Conservation (phyloP, 345 rosid species). For the Durio zibethinus region DNA sequence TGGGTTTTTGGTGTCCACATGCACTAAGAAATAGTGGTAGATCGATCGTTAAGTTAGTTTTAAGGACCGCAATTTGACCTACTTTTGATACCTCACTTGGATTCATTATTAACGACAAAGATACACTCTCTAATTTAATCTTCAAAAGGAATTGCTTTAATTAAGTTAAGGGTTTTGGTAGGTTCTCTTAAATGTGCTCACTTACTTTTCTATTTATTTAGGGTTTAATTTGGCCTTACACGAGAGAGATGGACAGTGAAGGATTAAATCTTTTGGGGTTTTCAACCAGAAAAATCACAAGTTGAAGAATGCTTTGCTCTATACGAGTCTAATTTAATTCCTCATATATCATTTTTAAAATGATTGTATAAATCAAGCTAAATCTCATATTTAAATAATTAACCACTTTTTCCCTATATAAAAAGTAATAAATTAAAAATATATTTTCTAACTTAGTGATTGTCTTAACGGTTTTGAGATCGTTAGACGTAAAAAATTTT, state of each 20-base stretch:
- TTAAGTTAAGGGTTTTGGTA: no score
- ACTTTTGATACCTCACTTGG: not conserved
- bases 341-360: no score
- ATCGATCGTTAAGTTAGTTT: conserved; percentile 26
- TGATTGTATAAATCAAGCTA: no score
- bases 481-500: no score
- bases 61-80: not conserved
- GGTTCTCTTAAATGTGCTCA: not conserved
- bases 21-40: conserved; percentile 10
- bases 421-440: no score
- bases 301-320: conserved; percentile 4
- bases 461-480: no score
- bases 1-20: conserved; percentile 7
- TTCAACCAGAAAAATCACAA: not conserved
- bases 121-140: not conserved
- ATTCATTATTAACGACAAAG: not conserved
- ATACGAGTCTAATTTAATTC: no score
- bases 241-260: not conserved
- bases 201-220: not conserved
- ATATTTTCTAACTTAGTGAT: no score
- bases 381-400: no score
- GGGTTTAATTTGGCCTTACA: not conserved
- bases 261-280: not conserved
- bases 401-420: no score
- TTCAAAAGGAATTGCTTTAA: no score